Evolutionary conservation across 1,284 basidiomycete species (phyloP), one percentile per base, ranked within the genome.

Genomic region (Exobasidium rhododendri): DNA sequence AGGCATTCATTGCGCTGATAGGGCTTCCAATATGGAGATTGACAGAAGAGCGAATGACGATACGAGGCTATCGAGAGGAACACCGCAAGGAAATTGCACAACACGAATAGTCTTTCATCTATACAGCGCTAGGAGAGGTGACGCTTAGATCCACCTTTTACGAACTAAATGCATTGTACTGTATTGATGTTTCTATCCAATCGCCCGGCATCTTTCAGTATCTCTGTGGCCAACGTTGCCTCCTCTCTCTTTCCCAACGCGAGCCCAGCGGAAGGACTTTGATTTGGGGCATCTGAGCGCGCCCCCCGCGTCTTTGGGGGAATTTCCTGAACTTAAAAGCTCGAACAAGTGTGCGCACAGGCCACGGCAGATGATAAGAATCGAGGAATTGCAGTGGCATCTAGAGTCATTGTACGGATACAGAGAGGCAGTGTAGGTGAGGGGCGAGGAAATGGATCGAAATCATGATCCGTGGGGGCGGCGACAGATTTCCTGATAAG

Each of bases 21-120:
- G 74, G 64, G 20, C 60, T 76, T 4, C 66, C 75, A 17, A 59
- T 69, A 32, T 79, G 77, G 77, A 68, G 77, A 14, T 59, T 61
- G 20, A 24, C 26, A 6, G 26, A 20, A 14, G 47, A 20, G 14
- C 20, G 26, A 5, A 4, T 26, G 4, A 24, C 47, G 22, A 50
- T 50, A 7, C 47, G 47, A 50, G 28, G 28, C 20, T 26, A 24
- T 26, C 13, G 20, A 3, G 26, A 50, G 14, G 20, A 50, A 13
- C n/a, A 26, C 28, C 47, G 13, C 26, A 28, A 17, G 22, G 20
- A 50, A 26, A 26, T 50, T 20, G 20, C 24, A 26, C 20, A 28
- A 13, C 20, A 24, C 4, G 13, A 20, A 20, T 47, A 26, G 24
- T 47, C 13, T 20, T 47, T 26, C 24, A 6, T 17, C 46, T 47